Percentiles rank a stretch among this genome's conserved stretches.
phyloP scores from a whole-genome alignment of 2,329 filamentous ascomycete genomes.

The Anthostomella pinea region DNA sequence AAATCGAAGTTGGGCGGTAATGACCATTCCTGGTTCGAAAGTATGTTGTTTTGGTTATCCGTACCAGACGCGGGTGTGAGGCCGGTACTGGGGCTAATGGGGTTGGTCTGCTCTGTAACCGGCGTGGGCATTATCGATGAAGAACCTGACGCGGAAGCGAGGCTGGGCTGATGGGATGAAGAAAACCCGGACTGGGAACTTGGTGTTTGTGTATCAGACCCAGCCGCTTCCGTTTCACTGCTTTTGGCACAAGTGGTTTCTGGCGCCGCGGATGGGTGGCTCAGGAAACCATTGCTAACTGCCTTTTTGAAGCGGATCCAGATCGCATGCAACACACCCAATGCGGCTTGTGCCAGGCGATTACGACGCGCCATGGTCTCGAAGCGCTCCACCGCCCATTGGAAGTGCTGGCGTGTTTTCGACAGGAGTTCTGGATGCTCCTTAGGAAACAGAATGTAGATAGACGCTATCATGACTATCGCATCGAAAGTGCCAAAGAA shows the following conservation, averaged over 20 bases:
- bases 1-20: conserved; percentile 48
- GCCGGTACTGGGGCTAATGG: conserved; percentile 19
- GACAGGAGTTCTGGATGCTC: conserved; percentile 50
- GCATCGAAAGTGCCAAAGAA: conserved; percentile 65
- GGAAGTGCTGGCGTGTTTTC: conserved; percentile 52
- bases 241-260: too few species aligned
- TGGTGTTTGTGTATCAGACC: conserved; percentile 18
- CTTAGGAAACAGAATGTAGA: conserved; percentile 59
- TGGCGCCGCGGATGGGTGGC: conserved; percentile 7
- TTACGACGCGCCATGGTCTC: conserved; percentile 54
- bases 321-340: conserved; percentile 55
- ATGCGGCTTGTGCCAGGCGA: conserved; percentile 50
- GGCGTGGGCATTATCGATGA: conserved; percentile 15
- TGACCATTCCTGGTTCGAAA: conserved; percentile 34
- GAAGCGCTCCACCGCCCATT: conserved; percentile 59
- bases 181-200: conserved; percentile 9
- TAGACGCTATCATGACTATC: conserved; percentile 57
- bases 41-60: conserved; percentile 14
- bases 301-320: conserved; percentile 52
- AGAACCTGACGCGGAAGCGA: conserved; percentile 9
- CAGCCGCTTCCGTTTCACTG: conserved; percentile 7
- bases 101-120: conserved; percentile 18
- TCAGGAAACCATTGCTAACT: conserved; percentile 36
- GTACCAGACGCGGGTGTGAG: conserved; percentile 19
- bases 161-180: conserved; percentile 9